Evolutionary conservation across 148 eudicot species (phyloP).

Genomic region (Dysphania ambrosioides): DNA sequence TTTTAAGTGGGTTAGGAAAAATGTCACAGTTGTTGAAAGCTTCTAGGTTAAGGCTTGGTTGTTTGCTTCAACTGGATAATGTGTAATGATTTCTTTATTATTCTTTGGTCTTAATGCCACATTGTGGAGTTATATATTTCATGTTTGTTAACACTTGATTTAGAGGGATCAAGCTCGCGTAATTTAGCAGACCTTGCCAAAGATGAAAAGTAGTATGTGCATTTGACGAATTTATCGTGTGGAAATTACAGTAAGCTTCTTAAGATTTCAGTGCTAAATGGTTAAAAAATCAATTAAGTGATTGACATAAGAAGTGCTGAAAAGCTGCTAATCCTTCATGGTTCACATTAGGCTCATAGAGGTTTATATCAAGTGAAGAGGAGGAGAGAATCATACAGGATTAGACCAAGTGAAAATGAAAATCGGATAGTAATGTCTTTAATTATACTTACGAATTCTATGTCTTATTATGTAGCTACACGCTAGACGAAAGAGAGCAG

Average conservation of each 20-base stretch:
- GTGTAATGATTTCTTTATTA: background rate
- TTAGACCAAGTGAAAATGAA: background rate
- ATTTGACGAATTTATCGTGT: background rate
- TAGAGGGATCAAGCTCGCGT: background rate
- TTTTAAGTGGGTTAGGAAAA: background rate
- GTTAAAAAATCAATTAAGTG: background rate
- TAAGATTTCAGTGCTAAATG: background rate
- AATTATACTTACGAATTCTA: background rate
- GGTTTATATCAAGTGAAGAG: background rate
- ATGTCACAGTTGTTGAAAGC: background rate
- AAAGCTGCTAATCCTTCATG: no score
- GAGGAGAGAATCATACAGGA: background rate
- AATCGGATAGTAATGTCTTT: background rate
- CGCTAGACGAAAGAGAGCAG: slow-evolving; percentile 19
- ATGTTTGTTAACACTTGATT: background rate
- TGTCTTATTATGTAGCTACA: slow-evolving; percentile 11
- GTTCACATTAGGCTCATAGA: no score
- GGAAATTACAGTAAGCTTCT: background rate
- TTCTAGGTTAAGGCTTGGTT: background rate
- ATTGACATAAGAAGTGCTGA: no score
- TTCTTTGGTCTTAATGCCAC: background rate
- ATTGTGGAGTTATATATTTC: background rate
- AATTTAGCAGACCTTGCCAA: background rate
- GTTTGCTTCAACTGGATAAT: background rate
- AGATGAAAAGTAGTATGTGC: background rate